Percentiles rank a stretch among this genome's conserved stretches.
phyloP scores from a whole-genome alignment of 208 protist species.

The Leptomonas seymouri region DNA sequence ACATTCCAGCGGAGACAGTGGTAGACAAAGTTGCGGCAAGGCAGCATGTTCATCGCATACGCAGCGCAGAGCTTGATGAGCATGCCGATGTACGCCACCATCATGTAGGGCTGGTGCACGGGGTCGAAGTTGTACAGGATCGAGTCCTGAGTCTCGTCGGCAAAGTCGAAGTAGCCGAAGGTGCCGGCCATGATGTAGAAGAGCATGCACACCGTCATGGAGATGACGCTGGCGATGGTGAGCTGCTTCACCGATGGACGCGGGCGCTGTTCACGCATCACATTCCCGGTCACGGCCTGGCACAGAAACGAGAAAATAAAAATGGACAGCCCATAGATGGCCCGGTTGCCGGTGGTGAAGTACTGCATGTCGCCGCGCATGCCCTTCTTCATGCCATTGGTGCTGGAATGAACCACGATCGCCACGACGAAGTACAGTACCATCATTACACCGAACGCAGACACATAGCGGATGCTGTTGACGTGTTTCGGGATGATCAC shows the following conservation, averaged over 20 bases:
- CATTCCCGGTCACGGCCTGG: conserved; percentile 45
- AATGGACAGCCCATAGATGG: conserved; percentile 62
- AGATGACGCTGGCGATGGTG: background rate
- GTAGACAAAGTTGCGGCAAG: conserved; percentile 63
- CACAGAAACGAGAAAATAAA: conserved; percentile 82
- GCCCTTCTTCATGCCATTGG: conserved; percentile 40
- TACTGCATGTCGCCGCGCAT: conserved; percentile 39
- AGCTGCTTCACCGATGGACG: conserved; percentile 29
- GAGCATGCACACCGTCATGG: background rate
- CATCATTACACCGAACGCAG: conserved; percentile 58
- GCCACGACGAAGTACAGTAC: conserved; percentile 73
- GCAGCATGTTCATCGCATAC: conserved; percentile 68
- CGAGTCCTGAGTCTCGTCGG: conserved; percentile 38
- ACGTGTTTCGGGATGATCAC: conserved; percentile 65
- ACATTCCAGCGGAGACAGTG: conserved; percentile 59
- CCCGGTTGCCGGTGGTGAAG: conserved; percentile 55
- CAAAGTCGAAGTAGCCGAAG: conserved; percentile 88
- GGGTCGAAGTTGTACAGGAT: conserved; percentile 73
- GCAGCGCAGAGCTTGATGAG: conserved; percentile 69
- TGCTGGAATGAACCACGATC: conserved; percentile 60
- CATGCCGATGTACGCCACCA: conserved; percentile 74
- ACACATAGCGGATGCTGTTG: conserved; percentile 83
- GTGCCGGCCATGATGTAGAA: background rate
- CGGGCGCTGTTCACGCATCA: conserved; percentile 61
- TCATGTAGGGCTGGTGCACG: conserved; percentile 57